phyloP scores from a whole-genome alignment of 139 green algal genomes.

The Chlorella sp. region DNA sequence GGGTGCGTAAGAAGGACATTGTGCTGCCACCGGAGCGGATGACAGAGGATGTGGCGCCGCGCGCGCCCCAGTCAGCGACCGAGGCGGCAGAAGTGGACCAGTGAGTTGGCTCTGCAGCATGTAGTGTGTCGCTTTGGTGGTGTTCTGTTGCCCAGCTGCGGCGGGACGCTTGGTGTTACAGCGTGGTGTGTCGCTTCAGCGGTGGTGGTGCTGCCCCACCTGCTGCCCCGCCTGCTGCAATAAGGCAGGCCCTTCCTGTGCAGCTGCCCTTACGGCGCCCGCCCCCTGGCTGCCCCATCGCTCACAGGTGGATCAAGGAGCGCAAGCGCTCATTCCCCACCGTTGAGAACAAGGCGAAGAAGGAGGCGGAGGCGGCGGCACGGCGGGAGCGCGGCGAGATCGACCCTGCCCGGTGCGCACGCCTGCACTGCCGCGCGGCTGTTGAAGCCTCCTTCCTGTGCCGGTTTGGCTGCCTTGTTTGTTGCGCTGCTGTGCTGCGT shows the following conservation, averaged over 20 bases:
- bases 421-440: background rate
- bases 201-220: background rate
- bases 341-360: conserved; percentile 1
- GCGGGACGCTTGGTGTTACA: background rate
- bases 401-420: conserved; percentile 3
- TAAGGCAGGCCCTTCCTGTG: no score
- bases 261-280: background rate
- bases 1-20: conserved; percentile 35
- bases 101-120: conserved; percentile 14
- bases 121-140: background rate
- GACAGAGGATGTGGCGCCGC: conserved; percentile 12
- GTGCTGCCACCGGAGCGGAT: conserved; percentile 36
- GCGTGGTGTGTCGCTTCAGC: background rate
- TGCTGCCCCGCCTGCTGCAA: background rate
- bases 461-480: background rate
- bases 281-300: background rate
- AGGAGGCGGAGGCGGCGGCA: conserved; percentile 22
- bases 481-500: background rate
- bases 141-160: background rate
- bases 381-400: conserved; percentile 32
- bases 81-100: conserved; percentile 36
- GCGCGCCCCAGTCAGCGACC: conserved; percentile 21
- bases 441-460: background rate
- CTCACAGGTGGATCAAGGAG: conserved; percentile 39
- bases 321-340: conserved; percentile 40